Base-by-base conservation (phyloP, 2,329 filamentous ascomycete genomes). In the Drechslerella stenobrocha region DNA sequence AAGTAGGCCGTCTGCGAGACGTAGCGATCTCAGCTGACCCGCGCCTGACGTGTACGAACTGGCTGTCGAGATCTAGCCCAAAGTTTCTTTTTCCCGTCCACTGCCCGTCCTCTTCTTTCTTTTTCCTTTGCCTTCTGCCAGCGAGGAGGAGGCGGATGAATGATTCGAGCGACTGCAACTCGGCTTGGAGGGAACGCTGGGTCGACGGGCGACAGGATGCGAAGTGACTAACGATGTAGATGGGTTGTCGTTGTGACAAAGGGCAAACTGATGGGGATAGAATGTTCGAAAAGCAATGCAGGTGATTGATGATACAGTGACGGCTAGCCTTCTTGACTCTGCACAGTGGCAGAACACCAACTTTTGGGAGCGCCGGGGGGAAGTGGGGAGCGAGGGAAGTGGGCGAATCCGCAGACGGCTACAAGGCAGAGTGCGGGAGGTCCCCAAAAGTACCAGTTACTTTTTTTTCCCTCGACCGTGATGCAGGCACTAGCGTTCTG, bases 381-480 rank as follows among this genome's bases (percentile, higher is more conserved):
- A 53, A 59, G 61, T 55, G 53, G 61, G 53, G 61, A 58, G 61
- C 11, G 46, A 32, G 50, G 57, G 52, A 52, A 66, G 53, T 53
- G 42, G 51, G 37, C 37, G 37, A 50, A 58, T 59, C 59, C 55
- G 61, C 61, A 66, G 61, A 66, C 59, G 61, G 59, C 55, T 55
- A 66, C 61, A 48, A 66, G 53, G 61, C 60, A 66, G 22, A 35
- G 61, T 55, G 53, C 61, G 55, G 61, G 55, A 66, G 61, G 61
- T 66, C 61, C 61, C 53, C 55, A 59, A 66, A 66, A 48, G 61
- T 66, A 66, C 55, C 61, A 20, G 59, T 66, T 52, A 66, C 61
- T 55, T 66, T 59, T 59, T 59, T 18, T 20, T 42, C 22, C 9
- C 9, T 42, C 9, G 18, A 3, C 37, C 37, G 7, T 42, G 13